Evolutionary conservation across 257 asterid species (phyloP).

Genomic region (Apocynum venetum): DNA sequence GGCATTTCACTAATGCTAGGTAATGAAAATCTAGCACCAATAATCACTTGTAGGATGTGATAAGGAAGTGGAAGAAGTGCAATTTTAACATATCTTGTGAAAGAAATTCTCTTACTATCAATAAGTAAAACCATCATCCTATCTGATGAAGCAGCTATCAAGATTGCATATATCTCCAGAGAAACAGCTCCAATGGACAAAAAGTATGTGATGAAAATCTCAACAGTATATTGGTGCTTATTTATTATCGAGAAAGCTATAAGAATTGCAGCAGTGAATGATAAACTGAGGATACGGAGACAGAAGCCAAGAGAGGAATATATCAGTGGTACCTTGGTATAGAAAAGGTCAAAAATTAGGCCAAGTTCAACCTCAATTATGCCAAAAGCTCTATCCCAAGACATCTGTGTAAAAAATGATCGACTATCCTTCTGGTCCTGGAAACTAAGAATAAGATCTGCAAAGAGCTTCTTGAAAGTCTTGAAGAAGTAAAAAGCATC

Average conservation of each 20-base stretch:
- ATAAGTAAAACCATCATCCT: background rate
- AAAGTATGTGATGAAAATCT: conserved; percentile 3
- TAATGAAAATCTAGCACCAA: background rate
- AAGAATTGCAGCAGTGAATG: background rate
- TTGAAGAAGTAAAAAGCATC: conserved; percentile 23
- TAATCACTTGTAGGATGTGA: too few relatives aligned
- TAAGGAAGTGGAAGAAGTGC: too few relatives aligned
- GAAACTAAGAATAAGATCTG: conserved; percentile 38
- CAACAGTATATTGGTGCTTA: background rate
- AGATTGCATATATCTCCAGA: conserved; percentile 8
- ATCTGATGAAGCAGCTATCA: conserved; percentile 9
- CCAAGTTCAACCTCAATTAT: conserved; percentile 38
- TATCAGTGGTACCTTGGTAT: conserved; percentile 23
- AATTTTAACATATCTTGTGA: background rate
- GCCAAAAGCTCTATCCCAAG: conserved; percentile 22
- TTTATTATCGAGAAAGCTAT: background rate
- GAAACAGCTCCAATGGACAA: conserved; percentile 6
- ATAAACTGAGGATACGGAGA: conserved; percentile 8
- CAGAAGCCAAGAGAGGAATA: conserved; percentile 5
- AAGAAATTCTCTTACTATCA: background rate
- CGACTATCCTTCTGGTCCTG: conserved; percentile 24
- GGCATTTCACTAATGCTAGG: background rate
- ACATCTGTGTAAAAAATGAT: conserved; percentile 4
- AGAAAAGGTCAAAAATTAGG: conserved; percentile 24
- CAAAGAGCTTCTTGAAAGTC: conserved; percentile 31